phyloP scores from a whole-genome alignment of 1,139 yeast species.

The Candida mesenterica region DNA sequence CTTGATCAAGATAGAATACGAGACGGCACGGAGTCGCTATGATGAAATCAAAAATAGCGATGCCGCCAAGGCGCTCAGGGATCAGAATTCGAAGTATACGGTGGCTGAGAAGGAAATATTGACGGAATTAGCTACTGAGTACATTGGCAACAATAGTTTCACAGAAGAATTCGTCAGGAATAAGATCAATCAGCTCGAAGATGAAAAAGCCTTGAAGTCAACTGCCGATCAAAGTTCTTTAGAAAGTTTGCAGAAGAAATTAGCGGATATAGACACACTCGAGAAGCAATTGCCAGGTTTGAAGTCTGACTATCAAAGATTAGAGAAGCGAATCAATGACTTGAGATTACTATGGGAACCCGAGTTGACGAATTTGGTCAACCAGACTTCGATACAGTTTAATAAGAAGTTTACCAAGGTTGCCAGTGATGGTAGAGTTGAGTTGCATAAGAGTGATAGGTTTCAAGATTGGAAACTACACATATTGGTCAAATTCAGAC shows the following conservation, averaged over 20 bases:
- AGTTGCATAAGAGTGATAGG: conserved; percentile 50
- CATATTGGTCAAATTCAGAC: conserved; percentile 83
- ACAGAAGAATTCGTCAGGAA: conserved; percentile 34
- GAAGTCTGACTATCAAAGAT: conserved; percentile 21
- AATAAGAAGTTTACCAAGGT: conserved; percentile 65
- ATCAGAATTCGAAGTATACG: conserved; percentile 37
- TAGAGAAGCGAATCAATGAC: conserved; percentile 36
- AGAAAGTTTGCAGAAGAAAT: conserved; percentile 29
- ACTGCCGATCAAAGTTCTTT: conserved; percentile 41
- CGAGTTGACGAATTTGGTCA: conserved; percentile 49
- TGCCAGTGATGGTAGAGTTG: conserved; percentile 84
- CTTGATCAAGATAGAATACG: conserved; percentile 18
- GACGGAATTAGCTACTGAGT: conserved; percentile 42
- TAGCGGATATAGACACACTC: conserved; percentile 29
- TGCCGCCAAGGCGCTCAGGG: conserved; percentile 42
- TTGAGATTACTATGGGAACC: conserved; percentile 57
- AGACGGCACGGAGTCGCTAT: conserved; percentile 39
- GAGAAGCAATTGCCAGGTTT: conserved; percentile 36
- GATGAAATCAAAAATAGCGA: conserved; percentile 45
- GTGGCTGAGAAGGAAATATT: conserved; percentile 44
- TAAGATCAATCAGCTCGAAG: conserved; percentile 35
- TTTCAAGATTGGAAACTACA: conserved; percentile 81
- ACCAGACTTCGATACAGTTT: conserved; percentile 60
- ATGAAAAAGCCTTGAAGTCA: conserved; percentile 38
- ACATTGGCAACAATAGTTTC: conserved; percentile 42